phyloP scores from a whole-genome alignment of 768 basidiomycete genomes.

The Sporobolomyces pararoseus region DNA sequence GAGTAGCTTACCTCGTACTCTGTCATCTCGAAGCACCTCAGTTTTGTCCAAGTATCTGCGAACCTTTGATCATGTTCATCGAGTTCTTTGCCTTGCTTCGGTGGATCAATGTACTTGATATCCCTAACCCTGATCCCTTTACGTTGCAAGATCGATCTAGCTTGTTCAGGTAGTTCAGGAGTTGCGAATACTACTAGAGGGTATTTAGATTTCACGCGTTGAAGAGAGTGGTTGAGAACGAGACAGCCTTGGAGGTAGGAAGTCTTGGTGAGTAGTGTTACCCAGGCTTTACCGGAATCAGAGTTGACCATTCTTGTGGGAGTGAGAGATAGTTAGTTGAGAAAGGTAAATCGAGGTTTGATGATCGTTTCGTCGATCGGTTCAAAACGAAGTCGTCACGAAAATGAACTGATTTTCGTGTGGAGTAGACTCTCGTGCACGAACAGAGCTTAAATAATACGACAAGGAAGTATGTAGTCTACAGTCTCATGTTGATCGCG shows the following conservation, averaged over 20 bases:
- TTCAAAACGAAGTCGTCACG: no score
- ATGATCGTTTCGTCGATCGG: neutral
- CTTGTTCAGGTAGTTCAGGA: slow-evolving; percentile 56
- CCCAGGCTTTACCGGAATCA: slow-evolving; percentile 53
- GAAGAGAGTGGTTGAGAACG: slow-evolving; percentile 60
- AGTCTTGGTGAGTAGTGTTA: slow-evolving; percentile 69
- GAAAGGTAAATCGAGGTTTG: neutral
- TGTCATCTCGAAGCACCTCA: slow-evolving; percentile 50
- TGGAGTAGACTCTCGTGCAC: no score
- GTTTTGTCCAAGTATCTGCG: slow-evolving; percentile 64
- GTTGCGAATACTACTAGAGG: slow-evolving; percentile 78
- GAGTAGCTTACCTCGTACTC: slow-evolving; percentile 48
- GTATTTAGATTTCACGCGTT: slow-evolving; percentile 60
- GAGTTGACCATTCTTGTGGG: slow-evolving; percentile 4
- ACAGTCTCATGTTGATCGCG: no score
- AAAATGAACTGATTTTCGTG: no score
- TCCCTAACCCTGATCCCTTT: slow-evolving; percentile 59
- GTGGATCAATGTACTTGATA: slow-evolving; percentile 62
- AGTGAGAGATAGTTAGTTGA: neutral
- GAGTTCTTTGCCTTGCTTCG: slow-evolving; percentile 39
- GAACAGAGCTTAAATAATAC: no score
- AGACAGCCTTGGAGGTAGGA: slow-evolving; percentile 62
- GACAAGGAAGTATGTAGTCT: no score
- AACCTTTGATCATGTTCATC: slow-evolving; percentile 53
- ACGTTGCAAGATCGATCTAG: slow-evolving; percentile 56